phyloP scores from a whole-genome alignment of 176 grass and related monocot species.

The Miscanthus lutarioriparius region DNA sequence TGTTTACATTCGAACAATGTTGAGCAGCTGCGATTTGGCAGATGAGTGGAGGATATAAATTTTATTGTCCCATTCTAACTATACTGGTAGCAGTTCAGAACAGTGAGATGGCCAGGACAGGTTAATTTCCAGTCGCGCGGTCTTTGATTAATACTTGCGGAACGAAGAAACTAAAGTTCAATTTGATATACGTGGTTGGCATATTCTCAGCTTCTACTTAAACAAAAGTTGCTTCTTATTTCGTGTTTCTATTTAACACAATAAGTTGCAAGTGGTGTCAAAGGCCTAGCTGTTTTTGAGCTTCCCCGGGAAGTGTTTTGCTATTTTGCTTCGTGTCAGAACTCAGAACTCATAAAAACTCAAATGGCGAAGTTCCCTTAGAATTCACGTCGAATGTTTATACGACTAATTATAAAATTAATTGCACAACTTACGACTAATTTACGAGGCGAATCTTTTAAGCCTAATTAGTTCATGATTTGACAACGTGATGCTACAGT shows the following conservation, averaged over 20 bases:
- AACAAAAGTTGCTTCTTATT: not conserved
- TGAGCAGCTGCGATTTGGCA: slow-evolving; percentile 6
- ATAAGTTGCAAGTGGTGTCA: no score
- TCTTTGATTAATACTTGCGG: not conserved
- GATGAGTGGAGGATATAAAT: not conserved
- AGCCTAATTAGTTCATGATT: no score
- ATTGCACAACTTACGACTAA: no score
- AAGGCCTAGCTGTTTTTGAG: not conserved
- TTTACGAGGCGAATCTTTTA: no score
- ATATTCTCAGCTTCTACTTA: not conserved
- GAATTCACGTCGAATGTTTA: no score
- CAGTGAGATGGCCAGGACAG: not conserved
- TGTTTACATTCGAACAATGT: slow-evolving; percentile 8
- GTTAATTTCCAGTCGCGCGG: not conserved
- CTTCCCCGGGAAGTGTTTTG: no score
- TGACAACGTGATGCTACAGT: no score
- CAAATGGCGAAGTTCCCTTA: not conserved
- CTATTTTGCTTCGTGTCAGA: not conserved
- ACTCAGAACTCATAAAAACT: not conserved
- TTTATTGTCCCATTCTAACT: slow-evolving; percentile 18
- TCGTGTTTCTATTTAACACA: no score
- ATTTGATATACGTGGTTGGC: not conserved
- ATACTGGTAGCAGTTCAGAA: slow-evolving; percentile 17
- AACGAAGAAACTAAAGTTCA: not conserved
- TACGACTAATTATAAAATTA: no score